A percentile compares a stretch with the other conserved stretches of the same genome.
Evolutionary conservation across 495 filamentous ascomycete species (phyloP).

Genomic region (Lophium mytilinum): DNA sequence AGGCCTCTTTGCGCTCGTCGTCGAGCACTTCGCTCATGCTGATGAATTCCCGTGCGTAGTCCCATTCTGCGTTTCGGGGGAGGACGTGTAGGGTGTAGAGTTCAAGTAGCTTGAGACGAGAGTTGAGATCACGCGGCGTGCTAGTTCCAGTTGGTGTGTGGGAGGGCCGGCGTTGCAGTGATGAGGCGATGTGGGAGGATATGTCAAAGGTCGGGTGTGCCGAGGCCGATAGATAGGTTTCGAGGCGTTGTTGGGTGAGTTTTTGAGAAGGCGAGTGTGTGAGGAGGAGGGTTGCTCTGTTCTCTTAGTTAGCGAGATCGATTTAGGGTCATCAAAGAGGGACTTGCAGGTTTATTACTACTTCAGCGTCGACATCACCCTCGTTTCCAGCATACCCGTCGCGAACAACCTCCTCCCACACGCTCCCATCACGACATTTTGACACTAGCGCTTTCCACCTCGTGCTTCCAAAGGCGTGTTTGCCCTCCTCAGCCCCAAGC

Average conservation of each 20-base stretch:
- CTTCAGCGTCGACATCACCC: conserved; percentile 86
- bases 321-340: not conserved
- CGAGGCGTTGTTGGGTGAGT: conserved; percentile 77
- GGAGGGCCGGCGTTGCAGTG: conserved; percentile 18
- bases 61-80: conserved; percentile 85
- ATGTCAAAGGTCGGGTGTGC: conserved; percentile 61
- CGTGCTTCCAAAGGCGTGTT: conserved; percentile 70
- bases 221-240: conserved; percentile 79
- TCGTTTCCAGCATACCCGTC: conserved; percentile 79
- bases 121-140: conserved; percentile 60
- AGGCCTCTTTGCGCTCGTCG: conserved; percentile 82
- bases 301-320: not conserved
- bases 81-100: conserved; percentile 90
- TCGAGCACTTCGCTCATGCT: conserved; percentile 74
- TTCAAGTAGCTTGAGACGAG: conserved; percentile 79
- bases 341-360: conserved; percentile 81
- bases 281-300: conserved; percentile 74
- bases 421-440: conserved; percentile 72
- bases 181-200: conserved; percentile 38
- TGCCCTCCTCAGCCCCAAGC: conserved; percentile 82
- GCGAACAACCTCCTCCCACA: conserved; percentile 88
- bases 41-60: conserved; percentile 87
- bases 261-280: conserved; percentile 76
- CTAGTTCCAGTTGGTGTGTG: conserved; percentile 50
- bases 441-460: conserved; percentile 73